A percentile compares a stretch with the other conserved stretches of the same genome.
These are phyloP conservation scores for Crithidia brevicula DNA, from an alignment of 208 protist genomes.

Conservation along the genomic window DNA sequence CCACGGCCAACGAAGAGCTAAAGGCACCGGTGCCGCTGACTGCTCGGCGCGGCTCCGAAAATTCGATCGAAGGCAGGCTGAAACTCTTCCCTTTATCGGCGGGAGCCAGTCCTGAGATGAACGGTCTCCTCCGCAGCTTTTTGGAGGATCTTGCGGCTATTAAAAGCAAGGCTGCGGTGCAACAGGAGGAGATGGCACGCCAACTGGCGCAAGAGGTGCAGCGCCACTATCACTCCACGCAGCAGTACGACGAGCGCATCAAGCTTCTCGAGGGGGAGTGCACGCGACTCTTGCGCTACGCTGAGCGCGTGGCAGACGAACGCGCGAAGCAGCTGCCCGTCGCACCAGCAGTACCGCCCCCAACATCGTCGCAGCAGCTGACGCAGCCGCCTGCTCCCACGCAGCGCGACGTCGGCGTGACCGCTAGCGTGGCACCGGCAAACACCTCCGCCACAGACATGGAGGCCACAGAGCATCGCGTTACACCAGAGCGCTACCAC, in stretches of 20 bases:
- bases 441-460: no score
- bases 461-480: not conserved
- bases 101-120: slow-evolving; percentile 36
- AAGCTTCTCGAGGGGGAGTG: slow-evolving; percentile 49
- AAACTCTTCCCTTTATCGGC: slow-evolving; percentile 2
- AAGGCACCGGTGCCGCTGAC: slow-evolving; percentile 6
- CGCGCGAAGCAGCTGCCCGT: not conserved
- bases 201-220: slow-evolving; percentile 61
- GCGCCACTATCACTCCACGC: slow-evolving; percentile 53
- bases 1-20: slow-evolving; percentile 17
- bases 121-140: slow-evolving; percentile 48
- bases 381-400: not conserved
- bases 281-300: slow-evolving; percentile 25
- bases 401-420: no score
- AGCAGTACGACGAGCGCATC: slow-evolving; percentile 67
- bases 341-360: not conserved
- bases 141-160: slow-evolving; percentile 40
- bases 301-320: slow-evolving; percentile 22
- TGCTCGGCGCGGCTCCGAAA: not conserved
- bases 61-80: not conserved
- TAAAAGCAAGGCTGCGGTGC: slow-evolving; percentile 24
- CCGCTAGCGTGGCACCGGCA: no score
- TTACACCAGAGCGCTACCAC: slow-evolving; percentile 23
- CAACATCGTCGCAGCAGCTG: not conserved
- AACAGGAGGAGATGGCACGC: slow-evolving; percentile 56